These are phyloP conservation scores for Spathaspora jeffriesii DNA, from an alignment of 1,139 yeast genomes.

Conservation along the genomic window DNA sequence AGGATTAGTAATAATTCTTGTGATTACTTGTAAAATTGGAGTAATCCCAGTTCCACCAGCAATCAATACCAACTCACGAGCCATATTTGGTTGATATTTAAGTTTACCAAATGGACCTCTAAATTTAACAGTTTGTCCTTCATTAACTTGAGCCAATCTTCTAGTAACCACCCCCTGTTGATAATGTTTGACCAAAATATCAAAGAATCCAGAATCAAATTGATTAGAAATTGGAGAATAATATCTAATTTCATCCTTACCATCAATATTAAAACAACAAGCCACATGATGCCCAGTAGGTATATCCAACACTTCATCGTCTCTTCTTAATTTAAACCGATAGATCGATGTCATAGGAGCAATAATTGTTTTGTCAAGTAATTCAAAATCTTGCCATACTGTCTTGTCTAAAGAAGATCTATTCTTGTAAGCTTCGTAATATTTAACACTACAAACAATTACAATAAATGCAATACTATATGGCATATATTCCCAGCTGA, in stretches of 20 bases:
- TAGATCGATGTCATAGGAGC: slow-evolving; percentile 72
- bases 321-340: slow-evolving; percentile 63
- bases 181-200: slow-evolving; percentile 73
- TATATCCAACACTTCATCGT: slow-evolving; percentile 59
- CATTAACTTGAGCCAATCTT: slow-evolving; percentile 59
- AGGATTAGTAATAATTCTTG: slow-evolving; percentile 65
- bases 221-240: slow-evolving; percentile 76
- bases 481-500: slow-evolving; percentile 53
- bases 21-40: slow-evolving; percentile 70
- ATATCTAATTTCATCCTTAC: slow-evolving; percentile 63
- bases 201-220: slow-evolving; percentile 71
- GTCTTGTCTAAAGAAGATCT: slow-evolving; percentile 48
- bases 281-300: slow-evolving; percentile 80
- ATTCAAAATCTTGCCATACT: slow-evolving; percentile 65
- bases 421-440: slow-evolving; percentile 48
- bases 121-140: slow-evolving; percentile 68
- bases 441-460: slow-evolving; percentile 46
- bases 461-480: slow-evolving; percentile 49
- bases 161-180: slow-evolving; percentile 67
- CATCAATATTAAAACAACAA: slow-evolving; percentile 56
- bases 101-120: slow-evolving; percentile 81
- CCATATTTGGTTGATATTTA: slow-evolving; percentile 58
- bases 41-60: slow-evolving; percentile 90
- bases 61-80: slow-evolving; percentile 61
- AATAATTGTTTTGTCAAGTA: slow-evolving; percentile 69